Base-by-base conservation (phyloP, 2,329 filamentous ascomycete genomes). In the Aphanocladium album region DNA sequence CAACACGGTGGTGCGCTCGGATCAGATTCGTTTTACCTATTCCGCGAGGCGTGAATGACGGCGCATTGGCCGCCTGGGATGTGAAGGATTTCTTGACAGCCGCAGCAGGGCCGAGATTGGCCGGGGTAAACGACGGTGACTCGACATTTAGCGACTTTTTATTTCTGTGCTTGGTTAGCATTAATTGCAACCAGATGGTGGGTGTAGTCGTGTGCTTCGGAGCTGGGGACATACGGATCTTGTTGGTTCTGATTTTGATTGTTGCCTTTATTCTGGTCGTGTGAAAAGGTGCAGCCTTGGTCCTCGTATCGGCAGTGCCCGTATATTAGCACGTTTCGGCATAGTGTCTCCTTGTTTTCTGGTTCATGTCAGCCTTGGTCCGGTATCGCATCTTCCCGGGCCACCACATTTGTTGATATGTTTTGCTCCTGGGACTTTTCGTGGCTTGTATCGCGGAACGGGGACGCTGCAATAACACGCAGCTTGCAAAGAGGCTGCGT, bases 81-180 rank as follows among this genome's bases (percentile, higher is more conserved):
- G 93, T 95, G 65, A 98, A 92, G 9, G 88, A 88, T 11, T 88
- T 83, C 68, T 89, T 89, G 74, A 91, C 91, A 25, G 77, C 70
- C 1, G 77, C 75, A 25, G 76, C 74, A 47, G 81, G 66, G 62
- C 76, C 74, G 47, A 80, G 67, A 62, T 73, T 77, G 16, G 84
- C 79, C 6, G 93, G 93, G 0, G 91, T 97, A 73, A 99, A 99
- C 52, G 93, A 91, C 14, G 95, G 93, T 9, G 95, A 98, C 70
- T 98, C 95, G 70, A 96, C 95, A 74, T 96, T 99, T 66, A 99
- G 82, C 30, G 89, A 81, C 74, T 92, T 95, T 75, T 91, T 91
- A 25, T 79, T 71, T 62, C 80, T 82, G 62, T 43, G 78, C 79
- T 72, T 78, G 83, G 80, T 74, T 76, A 60, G 33, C 45, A 1